These are phyloP conservation scores for Suhomyces ambrosiae DNA, from an alignment of 1,139 yeast genomes.

Conservation along the genomic window DNA sequence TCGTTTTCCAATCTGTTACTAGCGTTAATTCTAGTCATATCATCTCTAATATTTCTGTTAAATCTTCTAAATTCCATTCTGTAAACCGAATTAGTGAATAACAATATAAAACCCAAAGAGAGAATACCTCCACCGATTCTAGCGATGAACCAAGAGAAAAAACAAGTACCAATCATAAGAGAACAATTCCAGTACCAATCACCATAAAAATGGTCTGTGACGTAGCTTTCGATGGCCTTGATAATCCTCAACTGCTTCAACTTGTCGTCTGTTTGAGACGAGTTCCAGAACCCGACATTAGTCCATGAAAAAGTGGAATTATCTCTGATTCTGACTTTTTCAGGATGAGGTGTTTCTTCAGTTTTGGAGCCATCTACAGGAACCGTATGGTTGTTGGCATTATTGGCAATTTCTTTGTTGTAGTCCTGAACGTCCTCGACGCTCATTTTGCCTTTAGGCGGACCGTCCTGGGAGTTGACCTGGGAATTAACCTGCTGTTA, in stretches of 20 bases:
- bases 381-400: slow-evolving; percentile 20
- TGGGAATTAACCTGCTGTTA: too few relatives aligned
- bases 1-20: slow-evolving; percentile 61
- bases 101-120: slow-evolving; percentile 56
- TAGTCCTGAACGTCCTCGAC: slow-evolving; percentile 35
- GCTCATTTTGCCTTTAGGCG: slow-evolving; percentile 13
- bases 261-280: slow-evolving; percentile 27
- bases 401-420: slow-evolving; percentile 27
- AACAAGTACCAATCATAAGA: slow-evolving; percentile 67
- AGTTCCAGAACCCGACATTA: slow-evolving; percentile 46
- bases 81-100: slow-evolving; percentile 66
- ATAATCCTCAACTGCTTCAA: slow-evolving; percentile 25
- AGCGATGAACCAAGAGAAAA: slow-evolving; percentile 67
- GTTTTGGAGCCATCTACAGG: slow-evolving; percentile 30
- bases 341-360: slow-evolving; percentile 15
- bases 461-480: slow-evolving; percentile 1
- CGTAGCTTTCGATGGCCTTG: slow-evolving; percentile 54
- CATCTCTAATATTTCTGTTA: slow-evolving; percentile 71
- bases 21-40: slow-evolving; percentile 62
- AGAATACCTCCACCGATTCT: slow-evolving; percentile 58
- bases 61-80: slow-evolving; percentile 72
- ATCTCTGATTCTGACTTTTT: slow-evolving; percentile 30
- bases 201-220: slow-evolving; percentile 65
- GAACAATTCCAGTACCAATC: slow-evolving; percentile 75
- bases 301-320: slow-evolving; percentile 45